Evolutionary conservation across 805 yeast genomes (phyloP).

Genomic region (Suhomyces tanzawaensis): DNA sequence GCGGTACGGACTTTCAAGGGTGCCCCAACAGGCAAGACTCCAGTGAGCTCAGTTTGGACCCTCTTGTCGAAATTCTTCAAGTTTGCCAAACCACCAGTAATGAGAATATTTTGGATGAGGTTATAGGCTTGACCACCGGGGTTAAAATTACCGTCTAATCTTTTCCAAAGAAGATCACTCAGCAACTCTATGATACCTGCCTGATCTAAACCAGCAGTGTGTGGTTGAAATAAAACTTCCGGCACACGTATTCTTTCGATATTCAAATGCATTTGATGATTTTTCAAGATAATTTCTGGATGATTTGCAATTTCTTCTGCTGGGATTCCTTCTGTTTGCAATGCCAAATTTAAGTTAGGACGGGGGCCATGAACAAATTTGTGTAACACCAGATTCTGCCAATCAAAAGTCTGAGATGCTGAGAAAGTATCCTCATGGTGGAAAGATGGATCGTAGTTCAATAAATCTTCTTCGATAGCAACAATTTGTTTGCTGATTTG

Average conservation of each 20-base stretch:
- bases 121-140: slow-evolving; percentile 53
- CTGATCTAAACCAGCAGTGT: slow-evolving; percentile 92
- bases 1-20: slow-evolving; percentile 63
- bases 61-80: slow-evolving; percentile 67
- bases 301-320: slow-evolving; percentile 43
- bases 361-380: slow-evolving; percentile 88
- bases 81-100: slow-evolving; percentile 82
- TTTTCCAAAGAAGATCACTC: slow-evolving; percentile 59
- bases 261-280: slow-evolving; percentile 87
- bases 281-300: slow-evolving; percentile 74
- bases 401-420: slow-evolving; percentile 66
- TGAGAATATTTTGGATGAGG: slow-evolving; percentile 61
- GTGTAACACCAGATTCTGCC: slow-evolving; percentile 79
- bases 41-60: slow-evolving; percentile 63
- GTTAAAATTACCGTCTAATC: slow-evolving; percentile 56
- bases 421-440: slow-evolving; percentile 82
- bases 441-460: slow-evolving; percentile 82
- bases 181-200: slow-evolving; percentile 86
- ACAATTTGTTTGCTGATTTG: slow-evolving; percentile 61
- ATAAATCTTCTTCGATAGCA: slow-evolving; percentile 68
- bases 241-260: slow-evolving; percentile 90
- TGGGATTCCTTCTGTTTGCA: slow-evolving; percentile 42
- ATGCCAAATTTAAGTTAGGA: slow-evolving; percentile 61
- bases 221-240: slow-evolving; percentile 88
- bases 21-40: slow-evolving; percentile 67